Conservation (phyloP, 768 basidiomycete species). For the Russula dissimulans region DNA sequence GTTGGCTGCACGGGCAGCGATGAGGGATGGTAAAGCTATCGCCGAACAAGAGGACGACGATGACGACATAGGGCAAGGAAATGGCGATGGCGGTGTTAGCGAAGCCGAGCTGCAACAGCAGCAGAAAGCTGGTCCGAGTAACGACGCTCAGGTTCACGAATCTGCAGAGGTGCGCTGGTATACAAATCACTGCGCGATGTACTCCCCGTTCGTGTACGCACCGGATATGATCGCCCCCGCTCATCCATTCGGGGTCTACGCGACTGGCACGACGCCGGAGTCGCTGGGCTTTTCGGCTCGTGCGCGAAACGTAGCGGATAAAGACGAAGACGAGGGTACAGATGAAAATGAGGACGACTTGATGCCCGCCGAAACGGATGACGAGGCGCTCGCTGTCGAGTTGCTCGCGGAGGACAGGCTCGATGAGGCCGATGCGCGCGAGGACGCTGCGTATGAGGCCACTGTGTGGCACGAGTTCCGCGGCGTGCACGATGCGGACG, state of each 20-base stretch:
- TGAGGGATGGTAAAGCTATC: slow-evolving; percentile 4
- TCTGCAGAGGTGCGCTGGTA: not conserved
- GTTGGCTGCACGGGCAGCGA: not conserved
- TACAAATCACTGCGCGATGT: slow-evolving; percentile 27
- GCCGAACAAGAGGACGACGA: not conserved
- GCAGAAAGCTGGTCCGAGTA: not conserved
- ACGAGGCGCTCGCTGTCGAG: slow-evolving; percentile 31
- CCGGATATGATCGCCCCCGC: slow-evolving; percentile 22
- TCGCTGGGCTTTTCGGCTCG: not conserved
- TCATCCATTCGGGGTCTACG: slow-evolving; percentile 23
- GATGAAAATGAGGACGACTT: too few relatives aligned
- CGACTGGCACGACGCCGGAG: slow-evolving; percentile 4
- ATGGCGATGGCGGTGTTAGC: slow-evolving; percentile 9
- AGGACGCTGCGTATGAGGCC: slow-evolving; percentile 31
- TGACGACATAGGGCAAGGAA: slow-evolving; percentile 3
- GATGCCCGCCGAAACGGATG: slow-evolving; percentile 24
- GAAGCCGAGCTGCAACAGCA: slow-evolving; percentile 10
- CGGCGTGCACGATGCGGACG: not conserved
- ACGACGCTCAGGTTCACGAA: not conserved
- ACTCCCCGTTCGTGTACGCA: slow-evolving; percentile 30
- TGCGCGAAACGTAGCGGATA: not conserved
- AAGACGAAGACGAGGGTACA: not conserved
- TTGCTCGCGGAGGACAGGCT: slow-evolving; percentile 35
- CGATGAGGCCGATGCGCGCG: slow-evolving; percentile 30
- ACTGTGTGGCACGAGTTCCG: slow-evolving; percentile 22